phyloP scores from a whole-genome alignment of 1,284 basidiomycete species.

The Heterobasidion parviporum region DNA sequence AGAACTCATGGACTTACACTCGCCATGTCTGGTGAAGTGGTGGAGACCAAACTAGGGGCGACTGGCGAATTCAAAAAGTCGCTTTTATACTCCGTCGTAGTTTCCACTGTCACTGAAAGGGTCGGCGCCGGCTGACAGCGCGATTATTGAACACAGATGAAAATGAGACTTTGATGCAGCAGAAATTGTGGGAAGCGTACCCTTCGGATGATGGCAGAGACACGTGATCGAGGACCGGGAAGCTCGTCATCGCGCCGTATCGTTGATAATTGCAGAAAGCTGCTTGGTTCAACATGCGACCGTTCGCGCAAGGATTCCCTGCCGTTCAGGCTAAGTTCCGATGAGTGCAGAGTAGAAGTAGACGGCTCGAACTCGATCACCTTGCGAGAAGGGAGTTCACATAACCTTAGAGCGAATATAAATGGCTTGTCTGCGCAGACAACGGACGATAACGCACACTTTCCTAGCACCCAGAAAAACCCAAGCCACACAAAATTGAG shows the following conservation, averaged over 20 bases:
- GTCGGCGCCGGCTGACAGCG: background rate
- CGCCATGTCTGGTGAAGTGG: background rate
- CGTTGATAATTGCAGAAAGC: background rate
- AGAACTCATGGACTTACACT: background rate
- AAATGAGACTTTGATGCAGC: background rate
- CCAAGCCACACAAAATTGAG: background rate
- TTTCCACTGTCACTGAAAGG: background rate
- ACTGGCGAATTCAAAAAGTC: background rate
- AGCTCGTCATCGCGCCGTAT: too few species aligned
- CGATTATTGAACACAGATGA: background rate
- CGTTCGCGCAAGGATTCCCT: background rate
- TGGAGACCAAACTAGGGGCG: background rate
- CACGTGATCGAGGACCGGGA: background rate
- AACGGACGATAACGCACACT: background rate
- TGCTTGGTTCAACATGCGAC: background rate
- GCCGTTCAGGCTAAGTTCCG: background rate
- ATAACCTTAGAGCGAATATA: background rate
- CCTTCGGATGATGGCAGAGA: background rate
- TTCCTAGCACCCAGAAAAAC: slow-evolving; percentile 3
- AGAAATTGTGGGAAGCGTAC: background rate
- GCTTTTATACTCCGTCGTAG: slow-evolving; percentile 1
- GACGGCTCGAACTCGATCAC: background rate
- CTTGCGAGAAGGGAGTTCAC: slow-evolving; percentile 1
- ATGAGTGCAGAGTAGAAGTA: too few species aligned
- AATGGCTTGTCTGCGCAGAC: background rate